A percentile compares a stretch with the other conserved stretches of the same genome.
These are phyloP conservation scores for Polytrichum formosum DNA, from an alignment of 225 moss, liverwort and hornwort species.

Conservation along the genomic window DNA sequence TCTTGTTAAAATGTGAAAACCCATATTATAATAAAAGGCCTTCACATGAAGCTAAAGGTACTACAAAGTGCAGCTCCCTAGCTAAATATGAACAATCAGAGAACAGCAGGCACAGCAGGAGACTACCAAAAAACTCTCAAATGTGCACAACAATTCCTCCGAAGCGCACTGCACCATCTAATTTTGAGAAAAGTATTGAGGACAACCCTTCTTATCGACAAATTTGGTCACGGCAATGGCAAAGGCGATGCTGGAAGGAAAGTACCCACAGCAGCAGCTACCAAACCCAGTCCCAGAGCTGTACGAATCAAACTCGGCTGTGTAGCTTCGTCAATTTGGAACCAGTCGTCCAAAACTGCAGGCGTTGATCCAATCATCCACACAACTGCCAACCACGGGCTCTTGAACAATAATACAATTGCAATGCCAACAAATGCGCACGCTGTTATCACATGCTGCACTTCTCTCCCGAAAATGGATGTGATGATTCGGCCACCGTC, in stretches of 20 bases:
- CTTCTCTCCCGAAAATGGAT: conserved; percentile 42
- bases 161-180: no score
- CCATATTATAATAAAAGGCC: no score
- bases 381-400: conserved; percentile 45
- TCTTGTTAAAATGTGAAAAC: no score
- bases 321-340: conserved; percentile 54
- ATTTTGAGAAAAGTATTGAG: no score
- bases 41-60: no score
- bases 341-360: conserved; percentile 58
- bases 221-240: conserved; percentile 9
- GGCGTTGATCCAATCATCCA: conserved; percentile 43
- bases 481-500: conserved; percentile 60
- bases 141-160: no score
- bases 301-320: conserved; percentile 40
- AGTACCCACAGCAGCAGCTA: conserved; percentile 34
- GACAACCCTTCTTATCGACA: neutral
- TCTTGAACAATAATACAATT: conserved; percentile 27
- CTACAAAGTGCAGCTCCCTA: no score
- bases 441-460: conserved; percentile 41
- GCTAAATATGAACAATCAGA: no score
- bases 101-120: no score
- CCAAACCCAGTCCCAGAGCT: conserved; percentile 35
- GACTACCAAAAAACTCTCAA: no score
- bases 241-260: conserved; percentile 27
- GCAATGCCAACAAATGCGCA: conserved; percentile 20